Conservation (phyloP, 2,329 filamentous ascomycete genomes). For the Dothideomycetes sp. region DNA sequence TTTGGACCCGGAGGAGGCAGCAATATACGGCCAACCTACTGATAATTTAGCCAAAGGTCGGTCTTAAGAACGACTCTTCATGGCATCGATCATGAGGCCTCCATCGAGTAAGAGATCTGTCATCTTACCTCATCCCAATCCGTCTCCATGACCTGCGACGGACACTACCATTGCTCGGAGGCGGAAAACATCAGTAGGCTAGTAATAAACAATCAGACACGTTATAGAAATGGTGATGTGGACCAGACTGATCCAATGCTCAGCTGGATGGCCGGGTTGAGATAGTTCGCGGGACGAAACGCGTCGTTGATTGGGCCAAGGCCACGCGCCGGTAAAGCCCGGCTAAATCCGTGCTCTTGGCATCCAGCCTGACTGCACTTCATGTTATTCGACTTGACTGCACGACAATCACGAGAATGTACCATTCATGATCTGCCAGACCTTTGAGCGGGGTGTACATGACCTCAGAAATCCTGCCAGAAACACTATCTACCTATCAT, state of each 20-base stretch:
- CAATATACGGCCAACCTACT: slow-evolving; percentile 66
- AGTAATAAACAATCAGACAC: neutral
- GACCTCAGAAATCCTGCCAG: too few relatives aligned
- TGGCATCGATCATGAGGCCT: neutral
- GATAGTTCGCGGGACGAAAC: neutral
- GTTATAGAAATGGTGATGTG: neutral
- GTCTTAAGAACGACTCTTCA: neutral
- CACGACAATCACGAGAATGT: too few relatives aligned
- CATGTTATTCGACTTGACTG: too few relatives aligned
- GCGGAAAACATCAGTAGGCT: neutral
- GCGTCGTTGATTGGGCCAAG: neutral
- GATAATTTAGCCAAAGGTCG: neutral
- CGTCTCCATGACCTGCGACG: slow-evolving; percentile 31
- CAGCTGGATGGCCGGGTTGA: neutral
- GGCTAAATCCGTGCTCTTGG: neutral
- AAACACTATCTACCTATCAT: too few relatives aligned
- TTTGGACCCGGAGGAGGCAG: slow-evolving; percentile 67
- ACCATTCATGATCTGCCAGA: too few relatives aligned
- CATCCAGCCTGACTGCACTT: neutral
- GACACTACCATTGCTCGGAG: neutral
- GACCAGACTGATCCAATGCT: neutral
- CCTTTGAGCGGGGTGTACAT: too few relatives aligned
- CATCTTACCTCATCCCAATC: slow-evolving; percentile 39
- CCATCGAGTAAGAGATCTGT: neutral
- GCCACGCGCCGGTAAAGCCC: neutral